A percentile compares a stretch with the other conserved stretches of the same genome.
phyloP scores from a whole-genome alignment of 768 basidiomycete species.

The Lenzites betulinus region DNA sequence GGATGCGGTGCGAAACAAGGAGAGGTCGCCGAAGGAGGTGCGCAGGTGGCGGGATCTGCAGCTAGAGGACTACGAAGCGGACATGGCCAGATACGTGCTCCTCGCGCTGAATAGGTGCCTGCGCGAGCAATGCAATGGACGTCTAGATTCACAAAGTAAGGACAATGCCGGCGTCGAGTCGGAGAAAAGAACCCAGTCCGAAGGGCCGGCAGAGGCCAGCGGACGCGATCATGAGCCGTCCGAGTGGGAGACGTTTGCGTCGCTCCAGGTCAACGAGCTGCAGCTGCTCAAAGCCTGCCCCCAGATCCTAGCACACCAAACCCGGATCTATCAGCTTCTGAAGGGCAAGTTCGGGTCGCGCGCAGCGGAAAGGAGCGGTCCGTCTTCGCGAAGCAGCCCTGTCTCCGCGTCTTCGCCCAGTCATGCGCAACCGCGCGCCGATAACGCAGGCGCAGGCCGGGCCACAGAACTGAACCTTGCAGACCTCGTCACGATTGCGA shows the following conservation, averaged over 20 bases:
- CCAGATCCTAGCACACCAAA: slow-evolving; percentile 51
- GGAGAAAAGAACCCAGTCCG: neutral
- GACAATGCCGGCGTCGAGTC: neutral
- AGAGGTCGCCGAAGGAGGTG: slow-evolving; percentile 27
- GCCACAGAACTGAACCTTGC: neutral
- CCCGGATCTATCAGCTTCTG: slow-evolving; percentile 58
- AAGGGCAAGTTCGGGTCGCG: slow-evolving; percentile 20
- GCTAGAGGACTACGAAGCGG: slow-evolving; percentile 33
- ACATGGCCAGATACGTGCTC: slow-evolving; percentile 34
- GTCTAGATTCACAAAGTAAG: too few relatives aligned
- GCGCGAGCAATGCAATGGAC: slow-evolving; percentile 17
- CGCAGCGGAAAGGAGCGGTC: neutral
- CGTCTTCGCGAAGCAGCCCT: slow-evolving; percentile 16
- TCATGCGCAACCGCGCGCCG: neutral
- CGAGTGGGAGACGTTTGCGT: slow-evolving; percentile 51
- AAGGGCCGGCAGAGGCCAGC: neutral
- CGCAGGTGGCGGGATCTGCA: slow-evolving; percentile 25
- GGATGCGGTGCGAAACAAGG: slow-evolving; percentile 40
- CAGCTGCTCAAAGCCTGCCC: slow-evolving; percentile 47
- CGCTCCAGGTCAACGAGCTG: slow-evolving; percentile 62
- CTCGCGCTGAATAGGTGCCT: slow-evolving; percentile 26
- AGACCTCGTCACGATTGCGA: slow-evolving; percentile 41
- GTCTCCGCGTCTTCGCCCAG: slow-evolving; percentile 12
- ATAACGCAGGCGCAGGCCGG: slow-evolving; percentile 2
- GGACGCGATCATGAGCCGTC: slow-evolving; percentile 6